phyloP scores from a whole-genome alignment of 2,329 filamentous ascomycete genomes.

The Stagonosporopsis vannaccii region DNA sequence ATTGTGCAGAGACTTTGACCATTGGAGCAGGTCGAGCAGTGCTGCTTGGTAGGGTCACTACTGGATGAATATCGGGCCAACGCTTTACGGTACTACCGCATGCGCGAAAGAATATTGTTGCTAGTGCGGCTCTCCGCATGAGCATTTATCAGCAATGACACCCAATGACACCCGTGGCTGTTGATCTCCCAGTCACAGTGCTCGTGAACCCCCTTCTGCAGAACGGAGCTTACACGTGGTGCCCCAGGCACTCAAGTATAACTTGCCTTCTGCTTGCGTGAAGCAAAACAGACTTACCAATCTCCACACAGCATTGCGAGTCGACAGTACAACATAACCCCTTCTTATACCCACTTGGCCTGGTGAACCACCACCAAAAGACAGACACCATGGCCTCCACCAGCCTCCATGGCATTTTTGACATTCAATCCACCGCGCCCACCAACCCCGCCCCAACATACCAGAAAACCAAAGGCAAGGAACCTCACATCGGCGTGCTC shows the following conservation, averaged over 20 bases:
- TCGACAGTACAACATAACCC: background rate
- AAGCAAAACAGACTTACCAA: background rate
- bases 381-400: constrained; percentile 44
- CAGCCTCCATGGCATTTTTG: constrained; percentile 51
- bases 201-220: constrained; percentile 8
- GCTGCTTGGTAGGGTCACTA: background rate
- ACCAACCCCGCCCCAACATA: constrained; percentile 50
- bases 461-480: constrained; percentile 32
- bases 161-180: constrained; percentile 21
- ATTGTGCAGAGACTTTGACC: background rate
- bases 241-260: constrained; percentile 3
- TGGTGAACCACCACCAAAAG: background rate
- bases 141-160: constrained; percentile 38
- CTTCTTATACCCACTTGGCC: background rate
- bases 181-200: constrained; percentile 14
- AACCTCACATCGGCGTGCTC: constrained; percentile 27
- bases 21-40: background rate
- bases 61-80: constrained; percentile 17
- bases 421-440: constrained; percentile 49
- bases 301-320: background rate
- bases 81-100: background rate
- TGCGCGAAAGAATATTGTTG: constrained; percentile 7
- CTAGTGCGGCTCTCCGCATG: constrained; percentile 19
- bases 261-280: background rate
- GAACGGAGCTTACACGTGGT: background rate